Percentiles rank a stretch among this genome's conserved stretches.
Evolutionary conservation across 2,329 filamentous ascomycete species (phyloP).

Genomic region (Acrocalymma vagum): DNA sequence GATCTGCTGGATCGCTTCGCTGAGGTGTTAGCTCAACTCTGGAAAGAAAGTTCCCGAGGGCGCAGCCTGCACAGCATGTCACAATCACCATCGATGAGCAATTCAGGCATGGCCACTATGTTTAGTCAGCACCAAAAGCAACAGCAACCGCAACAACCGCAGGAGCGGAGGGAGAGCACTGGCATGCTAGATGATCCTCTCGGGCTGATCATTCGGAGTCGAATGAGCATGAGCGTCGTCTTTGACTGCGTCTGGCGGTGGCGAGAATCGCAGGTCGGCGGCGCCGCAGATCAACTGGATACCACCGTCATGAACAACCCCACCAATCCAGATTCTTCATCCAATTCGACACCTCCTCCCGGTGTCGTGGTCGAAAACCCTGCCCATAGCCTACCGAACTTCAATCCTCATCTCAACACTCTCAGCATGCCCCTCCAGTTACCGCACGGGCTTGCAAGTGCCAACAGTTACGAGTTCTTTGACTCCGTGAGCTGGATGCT

Average conservation of each 20-base stretch:
- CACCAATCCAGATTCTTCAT: constrained; percentile 80
- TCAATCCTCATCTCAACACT: constrained; percentile 47
- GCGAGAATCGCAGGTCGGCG: constrained; percentile 70
- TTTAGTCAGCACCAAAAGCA: constrained; percentile 38
- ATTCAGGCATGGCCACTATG: constrained; percentile 39
- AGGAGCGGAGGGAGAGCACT: constrained; percentile 35
- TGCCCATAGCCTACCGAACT: constrained; percentile 42
- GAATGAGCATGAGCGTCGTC: constrained; percentile 85
- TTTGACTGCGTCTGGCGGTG: constrained; percentile 88
- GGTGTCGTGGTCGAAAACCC: constrained; percentile 40
- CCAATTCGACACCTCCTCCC: constrained; percentile 68
- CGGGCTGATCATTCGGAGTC: constrained; percentile 81
- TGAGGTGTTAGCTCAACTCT: constrained; percentile 88
- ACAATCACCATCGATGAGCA: constrained; percentile 45
- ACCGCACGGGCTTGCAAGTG: constrained; percentile 59
- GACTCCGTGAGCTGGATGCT: constrained; percentile 94
- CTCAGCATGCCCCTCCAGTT: constrained; percentile 65
- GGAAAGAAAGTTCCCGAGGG: constrained; percentile 67
- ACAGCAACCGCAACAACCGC: constrained; percentile 25
- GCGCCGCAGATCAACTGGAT: constrained; percentile 56
- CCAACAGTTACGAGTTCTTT: constrained; percentile 72
- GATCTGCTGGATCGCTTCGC: constrained; percentile 82
- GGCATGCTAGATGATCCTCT: constrained; percentile 70
- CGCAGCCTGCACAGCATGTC: constrained; percentile 47
- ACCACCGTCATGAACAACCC: constrained; percentile 84